Evolutionary conservation across 495 filamentous ascomycete genomes (phyloP), one percentile per base, ranked within the genome.

Genomic region (Xylaria intraflava): DNA sequence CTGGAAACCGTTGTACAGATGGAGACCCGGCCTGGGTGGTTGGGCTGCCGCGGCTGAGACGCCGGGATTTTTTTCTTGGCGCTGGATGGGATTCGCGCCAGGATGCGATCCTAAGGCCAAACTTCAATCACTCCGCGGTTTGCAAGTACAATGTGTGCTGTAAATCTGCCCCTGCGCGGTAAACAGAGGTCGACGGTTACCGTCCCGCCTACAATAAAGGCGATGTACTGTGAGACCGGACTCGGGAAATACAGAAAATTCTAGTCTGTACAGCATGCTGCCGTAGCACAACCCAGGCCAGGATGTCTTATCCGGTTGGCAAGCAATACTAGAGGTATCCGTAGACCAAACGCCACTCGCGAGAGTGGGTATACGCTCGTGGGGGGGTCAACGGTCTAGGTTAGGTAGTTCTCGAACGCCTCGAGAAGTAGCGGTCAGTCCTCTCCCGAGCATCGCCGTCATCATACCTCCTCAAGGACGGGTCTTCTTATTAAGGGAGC

Each of bases 401-500:
- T 9, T 12, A 14, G 33, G 33, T 3, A 8, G 5, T 8, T 3
- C 6, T 40, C 2, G 17, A 41, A 24, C 31, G 23, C 26, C 36
- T 10, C 22, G n/a, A 42, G 26, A 51, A 51, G 49, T 51, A 51
- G 49, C 49, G 49, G 49, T 52, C 49, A 52, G 29, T 41, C 2
- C 1, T 17, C 9, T 44, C 20, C 19, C 19, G 20, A 17, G 14
- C 39, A 33, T 16, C 29, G 1, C 23, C 40, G n/a, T 19, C 29
- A 27, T 36, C 26, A n/a, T 24, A n/a, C 41, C 36, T 23, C 16
- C 17, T 16, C 1, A 8, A 22, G 48, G 4, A 29, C 27, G 29
- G 14, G 22, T 12, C 3, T 40, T 36, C 16, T 8, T 22, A 26
- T 22, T 7, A 36, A 5, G 47, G 38, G 14, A 14, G 6, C 3